Evolutionary conservation across 805 yeast genomes (phyloP), one percentile per base, ranked within the genome.

Genomic region (Kazachstania kunashirensis): DNA sequence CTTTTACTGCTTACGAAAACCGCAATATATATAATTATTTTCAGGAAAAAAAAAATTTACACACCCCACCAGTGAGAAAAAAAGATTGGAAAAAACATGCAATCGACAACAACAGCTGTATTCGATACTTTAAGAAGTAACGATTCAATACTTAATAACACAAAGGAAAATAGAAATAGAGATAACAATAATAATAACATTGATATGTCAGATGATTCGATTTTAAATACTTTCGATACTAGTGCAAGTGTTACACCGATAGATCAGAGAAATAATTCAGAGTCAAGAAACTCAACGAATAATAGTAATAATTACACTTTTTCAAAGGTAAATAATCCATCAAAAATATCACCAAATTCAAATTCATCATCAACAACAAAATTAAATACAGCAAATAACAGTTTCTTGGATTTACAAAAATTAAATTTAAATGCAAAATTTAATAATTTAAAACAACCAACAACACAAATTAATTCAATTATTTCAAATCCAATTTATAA

Each of bases 321-420:
- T 9, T 6, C 31, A 28, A 28, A 16, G 17, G 1, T 8, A 9
- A 17, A 25, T n/a, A n/a, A 26, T 18, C 10, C 16, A 17, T 21
- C 21, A 12, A 17, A 34, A 16, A 24, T 35, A 6, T 26, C 19
- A 11, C 20, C 41, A 6, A 30, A 37, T 5, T 39, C 46, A 2
- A 6, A 37, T 6, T 42, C 46, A 6, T 42, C 46, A 2, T 39
- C 46, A 3, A 37, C 43, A 9, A 42, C 46, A 15, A 42, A 37
- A 27, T 33, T 42, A 16, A 39, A 42, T 16, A 39, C 46, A 8
- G 43, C 45, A 9, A 42, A 42, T 19, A 42, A 34, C 25, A 42
- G 45, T 28, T 27, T 24, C 8, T 19, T 29, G 14, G 34, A 41
- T 28, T 34, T 41, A 25, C 23, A 29, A 18, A 36, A 36, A n/a